Evolutionary conservation across 2,329 filamentous ascomycete genomes (phyloP).

Genomic region (Hypoxylon sp.): DNA sequence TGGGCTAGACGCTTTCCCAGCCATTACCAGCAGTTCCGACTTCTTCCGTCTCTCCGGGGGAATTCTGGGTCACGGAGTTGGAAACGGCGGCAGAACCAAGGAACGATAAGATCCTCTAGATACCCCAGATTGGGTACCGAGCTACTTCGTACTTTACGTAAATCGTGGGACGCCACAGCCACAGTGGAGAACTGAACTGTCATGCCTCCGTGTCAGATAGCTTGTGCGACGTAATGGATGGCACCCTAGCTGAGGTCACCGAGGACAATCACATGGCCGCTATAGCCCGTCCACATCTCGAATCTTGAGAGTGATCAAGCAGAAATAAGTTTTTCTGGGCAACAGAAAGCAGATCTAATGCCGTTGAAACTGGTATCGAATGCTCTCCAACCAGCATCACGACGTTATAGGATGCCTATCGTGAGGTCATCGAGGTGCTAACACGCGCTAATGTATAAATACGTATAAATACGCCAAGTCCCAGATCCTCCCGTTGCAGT

Average conservation of each 20-base stretch:
- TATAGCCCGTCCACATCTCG: conserved; percentile 13
- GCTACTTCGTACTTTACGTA: conserved; percentile 40
- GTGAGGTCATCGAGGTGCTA: conserved; percentile 31
- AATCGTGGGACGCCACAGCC: conserved; percentile 24
- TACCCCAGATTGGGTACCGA: conserved; percentile 18
- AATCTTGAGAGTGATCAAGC: conserved; percentile 12
- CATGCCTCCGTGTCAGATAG: conserved; percentile 15
- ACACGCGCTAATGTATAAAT: conserved; percentile 19
- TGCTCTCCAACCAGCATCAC: conserved; percentile 24
- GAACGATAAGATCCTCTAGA: conserved; percentile 21
- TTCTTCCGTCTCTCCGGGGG: conserved; percentile 31
- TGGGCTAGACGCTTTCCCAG: conserved; percentile 33
- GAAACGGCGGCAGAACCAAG: no score
- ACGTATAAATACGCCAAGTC: conserved; percentile 19
- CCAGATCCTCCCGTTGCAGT: conserved; percentile 27
- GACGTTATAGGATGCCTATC: conserved; percentile 18
- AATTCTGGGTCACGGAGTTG: conserved; percentile 19
- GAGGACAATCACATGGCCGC: conserved; percentile 25
- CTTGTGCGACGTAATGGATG: conserved; percentile 33
- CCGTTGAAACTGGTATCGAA: conserved; percentile 18
- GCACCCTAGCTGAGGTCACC: conserved; percentile 17
- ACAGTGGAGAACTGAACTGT: conserved; percentile 23
- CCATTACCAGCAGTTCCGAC: conserved; percentile 27
- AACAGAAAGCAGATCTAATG: not conserved
- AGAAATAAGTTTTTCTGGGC: not conserved